A percentile compares a stretch with the other conserved stretches of the same genome.
phyloP scores from a whole-genome alignment of 805 yeast species.

The Ogataea nakhonphanomensis region DNA sequence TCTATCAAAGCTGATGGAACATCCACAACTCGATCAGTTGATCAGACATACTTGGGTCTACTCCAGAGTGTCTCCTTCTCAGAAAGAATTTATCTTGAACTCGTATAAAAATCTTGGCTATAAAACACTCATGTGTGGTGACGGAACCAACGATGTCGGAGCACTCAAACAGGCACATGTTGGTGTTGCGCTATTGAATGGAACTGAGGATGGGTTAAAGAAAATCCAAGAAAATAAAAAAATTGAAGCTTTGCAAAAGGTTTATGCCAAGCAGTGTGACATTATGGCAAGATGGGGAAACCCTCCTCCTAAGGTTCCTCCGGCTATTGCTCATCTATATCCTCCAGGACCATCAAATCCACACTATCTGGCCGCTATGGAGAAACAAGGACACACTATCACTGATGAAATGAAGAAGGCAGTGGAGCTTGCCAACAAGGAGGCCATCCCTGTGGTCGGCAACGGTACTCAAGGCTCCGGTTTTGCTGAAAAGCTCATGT shows the following conservation, averaged over 20 bases:
- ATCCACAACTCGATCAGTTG: constrained; percentile 65
- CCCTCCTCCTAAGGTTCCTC: constrained; percentile 81
- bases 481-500: constrained; percentile 64
- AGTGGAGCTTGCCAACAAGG: constrained; percentile 48
- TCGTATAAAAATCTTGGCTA: constrained; percentile 85
- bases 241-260: constrained; percentile 55
- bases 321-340: constrained; percentile 85
- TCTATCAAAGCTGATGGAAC: constrained; percentile 59
- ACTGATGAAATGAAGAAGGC: constrained; percentile 68
- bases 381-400: constrained; percentile 74
- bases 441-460: constrained; percentile 10
- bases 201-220: constrained; percentile 91
- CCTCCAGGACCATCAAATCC: constrained; percentile 96
- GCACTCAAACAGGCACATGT: constrained; percentile 98
- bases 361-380: constrained; percentile 78
- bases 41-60: constrained; percentile 93
- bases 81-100: constrained; percentile 86
- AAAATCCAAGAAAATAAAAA: constrained; percentile 80
- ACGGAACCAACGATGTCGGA: constrained; percentile 99
- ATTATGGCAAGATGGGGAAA: constrained; percentile 78
- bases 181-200: constrained; percentile 96
- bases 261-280: constrained; percentile 82
- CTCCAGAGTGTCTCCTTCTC: constrained; percentile 95
- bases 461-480: constrained; percentile 34
- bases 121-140: constrained; percentile 97